Evolutionary conservation across 371 early-diverging fungal genomes (phyloP), one percentile per base, ranked within the genome.

Genomic region (Umbelopsis sp.): DNA sequence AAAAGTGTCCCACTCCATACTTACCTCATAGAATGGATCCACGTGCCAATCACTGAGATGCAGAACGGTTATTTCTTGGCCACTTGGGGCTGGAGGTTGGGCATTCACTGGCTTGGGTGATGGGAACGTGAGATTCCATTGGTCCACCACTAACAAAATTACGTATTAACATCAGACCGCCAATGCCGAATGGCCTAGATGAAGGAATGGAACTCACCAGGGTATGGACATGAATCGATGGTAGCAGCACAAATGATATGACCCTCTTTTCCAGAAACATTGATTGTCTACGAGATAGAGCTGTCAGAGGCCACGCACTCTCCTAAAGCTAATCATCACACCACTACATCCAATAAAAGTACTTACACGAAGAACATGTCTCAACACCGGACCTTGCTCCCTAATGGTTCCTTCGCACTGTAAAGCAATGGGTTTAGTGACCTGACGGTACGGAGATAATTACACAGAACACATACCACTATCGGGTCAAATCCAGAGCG

Each of bases 41-140:
- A 87, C 77, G 68, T 89, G 89, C 87, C 87, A 87, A 76, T 89
- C 89, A 48, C 87, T 86, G 35, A 89, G 66, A 22, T 89, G 89
- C 12, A 88, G 69, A 3, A 87, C 81, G 44, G 78, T 83, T n/a
- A 87, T 70, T 32, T 70, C 78, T 22, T 76, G 63, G 22, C 76
- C 78, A 10, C 76, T 77, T 8, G 77, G 75, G 41, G 76, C 44
- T 7, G 69, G 67, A 20, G 68, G 52, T 18, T 29, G 57, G n/a
- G 35, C 57, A 25, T 73, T 68, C 45, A 57, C 66, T 20, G 88
- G 87, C 44, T 76, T 82, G 25, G 80, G 70, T 67, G 83, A 85
- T 2, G 88, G 87, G 72, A 88, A 88, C 0, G 69, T 71, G 25
- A 88, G 67, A 25, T 72, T 73, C 77, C 76, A 81, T 1, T 65